phyloP scores from a whole-genome alignment of 2,329 filamentous ascomycete species.

The Ophiostoma australiae region DNA sequence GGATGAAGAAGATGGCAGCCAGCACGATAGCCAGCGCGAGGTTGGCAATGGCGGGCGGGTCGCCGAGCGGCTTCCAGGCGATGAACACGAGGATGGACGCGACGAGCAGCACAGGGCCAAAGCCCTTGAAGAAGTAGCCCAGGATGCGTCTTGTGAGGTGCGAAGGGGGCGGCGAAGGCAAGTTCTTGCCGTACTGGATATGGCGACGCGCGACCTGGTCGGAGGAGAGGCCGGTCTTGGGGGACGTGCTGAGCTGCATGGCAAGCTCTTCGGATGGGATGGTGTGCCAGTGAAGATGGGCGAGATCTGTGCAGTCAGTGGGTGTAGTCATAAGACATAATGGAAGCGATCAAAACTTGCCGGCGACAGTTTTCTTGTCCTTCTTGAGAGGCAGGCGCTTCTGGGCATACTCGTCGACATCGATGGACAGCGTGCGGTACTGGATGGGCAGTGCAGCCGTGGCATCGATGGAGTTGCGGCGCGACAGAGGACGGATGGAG shows the following conservation, averaged over 20 bases:
- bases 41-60: slow-evolving; percentile 66
- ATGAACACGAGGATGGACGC: slow-evolving; percentile 69
- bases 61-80: slow-evolving; percentile 68
- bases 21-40: slow-evolving; percentile 68
- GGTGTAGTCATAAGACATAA: too few species aligned
- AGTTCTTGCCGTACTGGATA: slow-evolving; percentile 61
- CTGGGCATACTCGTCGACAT: slow-evolving; percentile 50
- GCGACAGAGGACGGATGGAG: slow-evolving; percentile 25
- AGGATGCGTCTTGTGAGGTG: slow-evolving; percentile 53
- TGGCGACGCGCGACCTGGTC: slow-evolving; percentile 53
- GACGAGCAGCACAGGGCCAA: slow-evolving; percentile 64
- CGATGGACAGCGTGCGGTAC: slow-evolving; percentile 52
- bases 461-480: slow-evolving; percentile 38
- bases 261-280: slow-evolving; percentile 55
- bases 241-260: slow-evolving; percentile 53
- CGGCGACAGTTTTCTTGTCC: slow-evolving; percentile 29
- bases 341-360: slow-evolving; percentile 4
- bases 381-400: slow-evolving; percentile 44
- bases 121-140: slow-evolving; percentile 73
- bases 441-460: slow-evolving; percentile 46
- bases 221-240: slow-evolving; percentile 53
- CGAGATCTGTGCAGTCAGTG: slow-evolving; percentile 45
- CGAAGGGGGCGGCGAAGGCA: slow-evolving; percentile 60
- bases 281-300: slow-evolving; percentile 63
- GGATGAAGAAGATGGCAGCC: slow-evolving; percentile 62